phyloP scores from a whole-genome alignment of 306 rosid genomes.

The Trichosanthes cucumerina region DNA sequence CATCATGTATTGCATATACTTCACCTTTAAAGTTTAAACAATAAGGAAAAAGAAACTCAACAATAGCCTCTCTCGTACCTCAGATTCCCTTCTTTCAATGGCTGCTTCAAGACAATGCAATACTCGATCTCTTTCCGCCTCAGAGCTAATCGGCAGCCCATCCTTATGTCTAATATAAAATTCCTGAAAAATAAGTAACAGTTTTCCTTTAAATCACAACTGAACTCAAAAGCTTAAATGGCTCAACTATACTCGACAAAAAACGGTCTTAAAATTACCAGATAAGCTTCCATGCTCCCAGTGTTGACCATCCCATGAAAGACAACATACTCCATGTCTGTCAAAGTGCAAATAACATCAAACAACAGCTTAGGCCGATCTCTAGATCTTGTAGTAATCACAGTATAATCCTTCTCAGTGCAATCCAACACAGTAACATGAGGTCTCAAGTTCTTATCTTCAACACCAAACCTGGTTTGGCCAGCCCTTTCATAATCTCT shows the following conservation, averaged over 20 bases:
- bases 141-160: slow-evolving; percentile 79
- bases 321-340: slow-evolving; percentile 92
- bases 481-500: slow-evolving; percentile 76
- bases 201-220: background rate
- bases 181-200: slow-evolving; percentile 35
- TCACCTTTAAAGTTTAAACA: background rate
- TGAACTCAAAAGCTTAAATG: background rate
- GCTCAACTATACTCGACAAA: background rate
- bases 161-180: slow-evolving; percentile 84
- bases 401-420: slow-evolving; percentile 69
- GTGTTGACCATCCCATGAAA: slow-evolving; percentile 83
- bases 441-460: slow-evolving; percentile 46
- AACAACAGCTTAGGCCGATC: slow-evolving; percentile 83
- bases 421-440: slow-evolving; percentile 60
- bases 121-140: slow-evolving; percentile 81
- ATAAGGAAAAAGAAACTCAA: background rate
- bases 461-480: slow-evolving; percentile 27
- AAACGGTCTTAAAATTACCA: slow-evolving; percentile 28
- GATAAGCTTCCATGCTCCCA: slow-evolving; percentile 62
- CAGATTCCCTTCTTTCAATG: slow-evolving; percentile 77
- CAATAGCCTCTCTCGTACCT: slow-evolving; percentile 29
- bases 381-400: slow-evolving; percentile 66
- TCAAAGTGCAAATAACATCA: slow-evolving; percentile 90
- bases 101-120: slow-evolving; percentile 92
- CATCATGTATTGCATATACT: background rate